Evolutionary conservation across 1,284 basidiomycete genomes (phyloP).

Genomic region (Sutorius eximius): DNA sequence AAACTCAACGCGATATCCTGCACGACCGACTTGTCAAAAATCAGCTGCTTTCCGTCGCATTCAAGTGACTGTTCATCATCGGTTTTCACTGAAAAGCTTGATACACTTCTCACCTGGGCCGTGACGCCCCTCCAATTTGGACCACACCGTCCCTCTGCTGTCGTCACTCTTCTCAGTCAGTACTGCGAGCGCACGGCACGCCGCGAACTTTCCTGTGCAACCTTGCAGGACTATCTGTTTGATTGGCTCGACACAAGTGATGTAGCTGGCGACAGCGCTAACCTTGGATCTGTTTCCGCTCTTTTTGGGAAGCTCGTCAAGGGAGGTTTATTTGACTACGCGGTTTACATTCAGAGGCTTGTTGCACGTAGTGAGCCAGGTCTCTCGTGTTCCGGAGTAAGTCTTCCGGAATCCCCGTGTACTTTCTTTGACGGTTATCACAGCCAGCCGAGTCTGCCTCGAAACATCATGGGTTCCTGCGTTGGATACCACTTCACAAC

Average conservation of each 20-base stretch:
- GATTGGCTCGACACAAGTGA: conserved; percentile 81
- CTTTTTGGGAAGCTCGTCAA: conserved; percentile 81
- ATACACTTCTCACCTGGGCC: conserved; percentile 84
- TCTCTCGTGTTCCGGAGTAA: conserved; percentile 54
- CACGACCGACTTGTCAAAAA: conserved; percentile 62
- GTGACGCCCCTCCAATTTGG: conserved; percentile 84
- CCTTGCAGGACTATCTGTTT: conserved; percentile 73
- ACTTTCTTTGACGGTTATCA: neutral
- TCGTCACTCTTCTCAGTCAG: conserved; percentile 69
- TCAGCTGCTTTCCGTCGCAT: conserved; percentile 57
- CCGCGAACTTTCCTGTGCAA: conserved; percentile 53
- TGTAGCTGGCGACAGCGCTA: conserved; percentile 57
- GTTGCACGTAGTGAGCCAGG: conserved; percentile 78
- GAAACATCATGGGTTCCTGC: conserved; percentile 65
- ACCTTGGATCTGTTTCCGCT: conserved; percentile 63
- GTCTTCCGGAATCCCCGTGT: conserved; percentile 6
- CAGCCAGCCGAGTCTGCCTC: conserved; percentile 40
- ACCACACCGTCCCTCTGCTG: conserved; percentile 81
- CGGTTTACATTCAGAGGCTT: conserved; percentile 81
- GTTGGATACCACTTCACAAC: conserved; percentile 66
- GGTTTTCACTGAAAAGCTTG: conserved; percentile 68
- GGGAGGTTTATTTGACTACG: conserved; percentile 77
- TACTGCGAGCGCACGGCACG: conserved; percentile 68
- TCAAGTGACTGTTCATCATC: conserved; percentile 42
- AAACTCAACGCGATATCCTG: conserved; percentile 79